These are phyloP conservation scores for Dimocarpus longan DNA, from an alignment of 345 rosid genomes.

Conservation along the genomic window DNA sequence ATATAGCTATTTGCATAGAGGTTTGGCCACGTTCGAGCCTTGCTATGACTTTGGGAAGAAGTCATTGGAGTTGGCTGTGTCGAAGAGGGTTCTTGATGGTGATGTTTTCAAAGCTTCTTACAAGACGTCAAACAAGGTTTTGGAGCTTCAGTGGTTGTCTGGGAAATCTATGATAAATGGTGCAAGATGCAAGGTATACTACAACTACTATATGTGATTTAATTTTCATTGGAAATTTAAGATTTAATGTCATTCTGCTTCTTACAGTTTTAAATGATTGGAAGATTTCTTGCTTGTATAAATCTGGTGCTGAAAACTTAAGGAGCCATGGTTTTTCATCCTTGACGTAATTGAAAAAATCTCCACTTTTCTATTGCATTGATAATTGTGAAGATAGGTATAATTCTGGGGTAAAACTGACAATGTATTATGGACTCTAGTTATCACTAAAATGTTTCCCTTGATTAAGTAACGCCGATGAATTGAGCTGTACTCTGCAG, in stretches of 20 bases:
- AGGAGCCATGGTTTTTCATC: background rate
- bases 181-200: conserved; percentile 39
- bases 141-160: conserved; percentile 34
- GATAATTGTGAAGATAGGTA: background rate
- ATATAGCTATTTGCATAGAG: conserved; percentile 32
- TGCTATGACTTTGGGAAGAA: conserved; percentile 39
- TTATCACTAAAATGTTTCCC: background rate
- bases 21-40: conserved; percentile 33
- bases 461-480: background rate
- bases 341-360: background rate
- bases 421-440: too few species aligned
- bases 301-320: background rate
- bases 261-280: background rate
- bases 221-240: background rate
- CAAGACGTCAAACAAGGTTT: conserved; percentile 22
- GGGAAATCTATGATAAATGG: conserved; percentile 27
- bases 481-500: background rate
- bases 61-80: conserved; percentile 42
- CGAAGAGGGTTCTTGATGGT: conserved; percentile 29
- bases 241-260: background rate
- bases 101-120: conserved; percentile 39
- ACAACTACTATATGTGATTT: background rate
- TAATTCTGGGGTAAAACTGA: background rate
- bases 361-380: background rate
- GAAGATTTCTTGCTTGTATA: background rate